Evolutionary conservation across 1,284 basidiomycete species (phyloP).

Genomic region (Ceratobasidium papillatum): DNA sequence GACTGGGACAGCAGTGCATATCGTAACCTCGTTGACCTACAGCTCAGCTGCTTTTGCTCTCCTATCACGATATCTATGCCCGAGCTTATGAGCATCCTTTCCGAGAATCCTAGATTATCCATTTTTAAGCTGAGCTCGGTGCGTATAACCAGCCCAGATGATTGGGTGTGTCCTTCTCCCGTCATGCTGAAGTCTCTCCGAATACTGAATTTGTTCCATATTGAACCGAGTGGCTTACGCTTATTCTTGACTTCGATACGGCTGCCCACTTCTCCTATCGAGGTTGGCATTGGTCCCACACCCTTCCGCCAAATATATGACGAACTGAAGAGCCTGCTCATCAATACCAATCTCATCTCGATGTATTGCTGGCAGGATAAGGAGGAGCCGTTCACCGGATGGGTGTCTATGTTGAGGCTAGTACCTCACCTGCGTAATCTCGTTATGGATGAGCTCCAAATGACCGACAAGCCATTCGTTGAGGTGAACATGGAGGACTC

Average conservation of each 20-base stretch:
- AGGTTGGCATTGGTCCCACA: background rate
- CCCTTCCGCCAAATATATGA: background rate
- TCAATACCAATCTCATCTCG: background rate
- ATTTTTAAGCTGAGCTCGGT: background rate
- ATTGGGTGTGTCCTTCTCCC: background rate
- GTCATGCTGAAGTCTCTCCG: background rate
- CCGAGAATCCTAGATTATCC: background rate
- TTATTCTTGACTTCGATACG: background rate
- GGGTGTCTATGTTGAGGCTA: background rate
- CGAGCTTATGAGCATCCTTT: background rate
- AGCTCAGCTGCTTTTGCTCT: background rate
- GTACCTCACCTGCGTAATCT: background rate
- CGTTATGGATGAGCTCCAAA: background rate
- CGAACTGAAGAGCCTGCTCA: background rate
- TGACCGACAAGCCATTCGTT: background rate
- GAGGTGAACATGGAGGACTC: background rate
- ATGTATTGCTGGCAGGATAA: background rate
- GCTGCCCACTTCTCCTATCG: background rate
- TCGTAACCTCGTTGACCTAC: slow-evolving; percentile 5
- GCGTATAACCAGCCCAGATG: background rate
- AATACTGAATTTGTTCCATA: background rate
- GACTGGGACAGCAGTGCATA: background rate
- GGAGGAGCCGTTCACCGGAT: background rate
- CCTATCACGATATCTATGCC: background rate
- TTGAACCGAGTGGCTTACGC: background rate